These are phyloP conservation scores for Pseudoperonospora humuli DNA, from an alignment of 352 stramenopile species.

Conservation along the genomic window DNA sequence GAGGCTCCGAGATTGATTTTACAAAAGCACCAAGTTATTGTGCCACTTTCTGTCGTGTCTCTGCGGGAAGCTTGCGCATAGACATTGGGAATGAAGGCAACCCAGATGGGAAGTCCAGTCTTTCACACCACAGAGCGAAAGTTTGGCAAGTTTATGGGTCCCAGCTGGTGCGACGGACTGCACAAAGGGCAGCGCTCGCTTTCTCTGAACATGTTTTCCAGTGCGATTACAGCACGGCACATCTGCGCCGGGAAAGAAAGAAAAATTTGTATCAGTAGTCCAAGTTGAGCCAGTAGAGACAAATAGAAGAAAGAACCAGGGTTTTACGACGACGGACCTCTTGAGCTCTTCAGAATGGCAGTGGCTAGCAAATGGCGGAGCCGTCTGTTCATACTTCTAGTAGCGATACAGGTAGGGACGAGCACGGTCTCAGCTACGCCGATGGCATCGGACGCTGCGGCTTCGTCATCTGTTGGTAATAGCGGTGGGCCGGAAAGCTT, in stretches of 20 bases:
- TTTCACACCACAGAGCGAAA: constrained; percentile 1
- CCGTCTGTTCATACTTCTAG: constrained; percentile 5
- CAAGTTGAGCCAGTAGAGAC: constrained; percentile 1
- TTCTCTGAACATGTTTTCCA: constrained; percentile 7
- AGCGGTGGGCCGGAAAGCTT: constrained; percentile 9
- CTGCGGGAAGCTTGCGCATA: constrained; percentile 5
- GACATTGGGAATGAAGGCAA: constrained; percentile 6
- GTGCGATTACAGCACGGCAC: constrained; percentile 4
- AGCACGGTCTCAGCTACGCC: not conserved
- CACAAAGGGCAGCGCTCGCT: constrained; percentile 1
- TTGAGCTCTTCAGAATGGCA: constrained; percentile 3
- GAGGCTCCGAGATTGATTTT: no score
- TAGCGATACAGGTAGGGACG: constrained; percentile 6
- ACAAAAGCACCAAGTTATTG: no score
- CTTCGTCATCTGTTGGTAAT: constrained; percentile 4
- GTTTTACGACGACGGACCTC: not conserved
- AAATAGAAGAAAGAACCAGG: not conserved
- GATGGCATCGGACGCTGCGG: not conserved
- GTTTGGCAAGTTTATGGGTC: constrained; percentile 1
- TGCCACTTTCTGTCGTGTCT: constrained; percentile 4
- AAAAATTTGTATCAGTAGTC: constrained; percentile 1
- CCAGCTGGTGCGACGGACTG: constrained; percentile 16
- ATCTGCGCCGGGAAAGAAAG: not conserved
- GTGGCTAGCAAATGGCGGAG: constrained; percentile 6
- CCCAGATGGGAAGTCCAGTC: constrained; percentile 14